Evolutionary conservation across 371 early-diverging fungal species (phyloP), one percentile per base, ranked within the genome.

Genomic region (Mucor piriformis): DNA sequence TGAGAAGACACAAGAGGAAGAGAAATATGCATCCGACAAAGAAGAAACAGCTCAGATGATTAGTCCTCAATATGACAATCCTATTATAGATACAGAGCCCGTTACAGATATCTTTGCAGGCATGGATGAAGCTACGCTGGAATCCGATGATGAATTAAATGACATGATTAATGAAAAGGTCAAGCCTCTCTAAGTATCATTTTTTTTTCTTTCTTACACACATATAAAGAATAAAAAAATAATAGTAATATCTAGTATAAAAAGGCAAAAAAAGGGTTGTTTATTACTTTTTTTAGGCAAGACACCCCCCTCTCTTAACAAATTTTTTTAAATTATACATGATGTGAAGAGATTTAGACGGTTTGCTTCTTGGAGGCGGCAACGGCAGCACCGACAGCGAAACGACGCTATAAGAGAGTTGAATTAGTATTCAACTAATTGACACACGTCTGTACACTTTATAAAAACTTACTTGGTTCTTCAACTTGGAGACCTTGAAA

Each of bases 401-500:
- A 76, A 58, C 79, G 79, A 51, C 76, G 79, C 74, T 73, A 65
- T 20, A 44, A 35, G 58, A 63, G 29, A 58, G 37, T 29, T 20
- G 34, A 20, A 50, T 21, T 15, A 35, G 27, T 46, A 46, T 25
- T 13, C 18, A 6, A 21, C 21, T 5, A 20, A 34, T 29, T 46
- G 1, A 46, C 13, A 21, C 5, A 4, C 3, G 20, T 13, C 48
- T 6, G 2, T 13, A 47, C 23, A 53, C 10, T 1, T 46, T 15
- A 7, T 33, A 0, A 35, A 27, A 42, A 55, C 54, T 73, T 82
- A 85, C 84, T 77, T 90, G 83, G 81, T 88, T 89, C 88, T 89
- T 91, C 69, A 90, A 79, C 76, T 88, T 84, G 81, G 76, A 80
- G 61, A 95, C 68, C 92, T 97, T 95, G 94, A 96, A 97, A 72